Conservation (phyloP, 129 eudicot genomes). For the sunflower (Helianthus annuus) region HanXRQr2.0-SUNRISE NC_035442.2:145709453-145709952, state of each 20-base stretch:
- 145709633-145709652: slow-evolving; percentile 36
- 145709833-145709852: too few relatives aligned
- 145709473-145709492: slow-evolving; percentile 39
- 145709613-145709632: slow-evolving; percentile 44
- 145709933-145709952: too few relatives aligned
- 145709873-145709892: too few relatives aligned
- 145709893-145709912: too few relatives aligned
- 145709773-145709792: slow-evolving; percentile 45
- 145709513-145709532: slow-evolving; percentile 28
- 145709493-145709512: slow-evolving; percentile 31
- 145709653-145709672: slow-evolving; percentile 43
- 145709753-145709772: slow-evolving; percentile 42
- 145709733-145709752: slow-evolving; percentile 35
- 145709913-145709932: too few relatives aligned
- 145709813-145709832: too few relatives aligned
- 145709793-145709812: too few relatives aligned
- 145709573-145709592: too few relatives aligned
- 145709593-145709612: too few relatives aligned
- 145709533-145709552: slow-evolving; percentile 23
- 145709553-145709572: slow-evolving; percentile 15
- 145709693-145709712: slow-evolving; percentile 17
- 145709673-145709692: slow-evolving; percentile 44
- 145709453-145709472: slow-evolving; percentile 30
- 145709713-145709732: slow-evolving; percentile 1
- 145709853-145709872: too few relatives aligned